Percentiles rank a stretch among this genome's conserved stretches.
Evolutionary conservation across 768 basidiomycete genomes (phyloP).

Genomic region (Lentinus brumalis): DNA sequence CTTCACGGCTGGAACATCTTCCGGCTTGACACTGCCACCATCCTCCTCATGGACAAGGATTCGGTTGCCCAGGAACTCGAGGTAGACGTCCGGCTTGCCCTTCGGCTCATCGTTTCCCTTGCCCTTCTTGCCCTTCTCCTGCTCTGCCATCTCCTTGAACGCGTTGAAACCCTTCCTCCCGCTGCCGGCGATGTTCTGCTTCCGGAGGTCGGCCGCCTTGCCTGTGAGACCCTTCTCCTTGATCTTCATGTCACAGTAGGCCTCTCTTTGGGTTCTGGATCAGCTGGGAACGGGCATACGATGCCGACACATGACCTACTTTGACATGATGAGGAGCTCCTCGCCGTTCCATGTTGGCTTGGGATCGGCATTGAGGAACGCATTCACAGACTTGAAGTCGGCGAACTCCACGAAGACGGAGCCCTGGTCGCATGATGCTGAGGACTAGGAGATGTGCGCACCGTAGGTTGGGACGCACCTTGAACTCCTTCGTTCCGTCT

Average conservation of each 20-base stretch:
- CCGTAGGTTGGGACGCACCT: conserved; percentile 49
- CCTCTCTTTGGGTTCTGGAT: conserved; percentile 50
- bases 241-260: conserved; percentile 94
- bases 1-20: conserved; percentile 45
- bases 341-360: conserved; percentile 80
- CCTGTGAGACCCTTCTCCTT: conserved; percentile 89
- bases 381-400: conserved; percentile 64
- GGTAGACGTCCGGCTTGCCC: conserved; percentile 57
- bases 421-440: conserved; percentile 47
- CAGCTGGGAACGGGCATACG: background rate
- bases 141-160: conserved; percentile 63
- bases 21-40: conserved; percentile 42
- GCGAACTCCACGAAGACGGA: conserved; percentile 94
- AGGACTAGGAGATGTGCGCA: background rate
- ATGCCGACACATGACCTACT: conserved; percentile 49
- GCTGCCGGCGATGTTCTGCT: conserved; percentile 51
- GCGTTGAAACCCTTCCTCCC: conserved; percentile 71
- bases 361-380: conserved; percentile 79
- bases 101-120: conserved; percentile 25
- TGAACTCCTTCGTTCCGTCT: conserved; percentile 83
- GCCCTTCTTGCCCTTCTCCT: conserved; percentile 29
- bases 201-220: conserved; percentile 62
- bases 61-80: conserved; percentile 76
- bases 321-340: conserved; percentile 84
- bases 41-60: conserved; percentile 65